Conservation (phyloP, 2,329 filamentous ascomycete genomes). For the Talaromyces sp. region DNA sequence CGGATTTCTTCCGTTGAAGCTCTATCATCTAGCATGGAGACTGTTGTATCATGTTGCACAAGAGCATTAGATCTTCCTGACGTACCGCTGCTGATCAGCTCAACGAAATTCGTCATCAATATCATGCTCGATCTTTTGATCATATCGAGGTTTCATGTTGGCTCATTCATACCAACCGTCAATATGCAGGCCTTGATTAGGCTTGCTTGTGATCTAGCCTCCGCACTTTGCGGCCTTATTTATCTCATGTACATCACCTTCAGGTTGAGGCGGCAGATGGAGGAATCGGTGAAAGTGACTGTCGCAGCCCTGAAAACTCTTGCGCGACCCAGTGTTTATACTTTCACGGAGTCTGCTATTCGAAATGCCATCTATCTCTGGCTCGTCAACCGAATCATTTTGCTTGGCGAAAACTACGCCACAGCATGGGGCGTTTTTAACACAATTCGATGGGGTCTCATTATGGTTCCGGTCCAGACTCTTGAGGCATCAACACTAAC, state of each 20-base stretch:
- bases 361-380: constrained; percentile 69
- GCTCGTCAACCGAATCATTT: constrained; percentile 63
- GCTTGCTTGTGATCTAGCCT: constrained; percentile 57
- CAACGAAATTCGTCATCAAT: constrained; percentile 61
- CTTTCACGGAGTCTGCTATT: constrained; percentile 62
- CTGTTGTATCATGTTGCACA: constrained; percentile 52
- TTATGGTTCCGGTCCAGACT: constrained; percentile 69
- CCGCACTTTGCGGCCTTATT: constrained; percentile 54
- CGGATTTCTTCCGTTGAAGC: too few relatives aligned
- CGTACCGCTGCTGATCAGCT: constrained; percentile 64
- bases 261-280: neutral
- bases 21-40: too few relatives aligned
- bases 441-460: constrained; percentile 68
- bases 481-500: constrained; percentile 63
- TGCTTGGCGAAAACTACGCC: constrained; percentile 62
- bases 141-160: constrained; percentile 64
- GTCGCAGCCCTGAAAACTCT: neutral
- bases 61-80: constrained; percentile 67
- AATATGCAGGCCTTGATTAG: constrained; percentile 64
- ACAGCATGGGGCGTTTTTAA: constrained; percentile 73
- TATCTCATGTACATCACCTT: constrained; percentile 57
- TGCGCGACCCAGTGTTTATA: constrained; percentile 46
- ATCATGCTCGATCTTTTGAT: constrained; percentile 65
- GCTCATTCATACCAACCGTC: constrained; percentile 52
- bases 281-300: neutral